Evolutionary conservation across 768 basidiomycete genomes (phyloP), one percentile per base, ranked within the genome.

Genomic region (Boletus edulis): DNA sequence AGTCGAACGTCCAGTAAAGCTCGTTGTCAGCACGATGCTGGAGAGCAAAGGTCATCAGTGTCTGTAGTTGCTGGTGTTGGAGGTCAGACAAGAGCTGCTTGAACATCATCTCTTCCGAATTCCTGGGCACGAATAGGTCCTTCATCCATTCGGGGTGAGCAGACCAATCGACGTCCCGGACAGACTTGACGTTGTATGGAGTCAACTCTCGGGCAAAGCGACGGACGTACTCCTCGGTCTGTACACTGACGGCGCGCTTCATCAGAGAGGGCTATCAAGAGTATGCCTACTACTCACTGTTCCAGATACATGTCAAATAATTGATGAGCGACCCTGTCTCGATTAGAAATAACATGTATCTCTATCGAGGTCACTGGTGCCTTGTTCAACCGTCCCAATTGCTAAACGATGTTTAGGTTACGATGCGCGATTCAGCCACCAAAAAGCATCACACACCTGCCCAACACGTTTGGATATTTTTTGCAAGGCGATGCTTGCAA

Each of bases 261-360:
- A 1, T 55, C 5, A 34, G 46, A 9, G 20, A 51, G 45, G 17
- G 24, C 3, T 9, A 3, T 11, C 12, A 10, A 51, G 31, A 15
- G 10, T 14, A 4, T 10, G 18, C 81, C 62, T 64, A 81, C 80
- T 81, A 72, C 85, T 67, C 66, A 86, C 85, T 84, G 81, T 35
- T 86, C 82, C 62, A 84, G 83, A 71, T 84, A 83, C 34, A 86
- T 64, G 62, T 88, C 86, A 58, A 88, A 87, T 0, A 83, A 64
- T 67, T 85, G 83, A 61, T 86, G 84, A 0, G 84, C 82, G 3
- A 85, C 72, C 11, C 83, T 78, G 65, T 87, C 85, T 13, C 85
- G 73, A 62, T 86, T 86, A 0, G 86, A 87, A 11, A 87, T 79
- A 5, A 87, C 86, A 62, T 87, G 86, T 9, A 87, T 75, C 57